Evolutionary conservation across 768 basidiomycete genomes (phyloP), one percentile per base, ranked within the genome.

Genomic region (Leccinum uliginosum): DNA sequence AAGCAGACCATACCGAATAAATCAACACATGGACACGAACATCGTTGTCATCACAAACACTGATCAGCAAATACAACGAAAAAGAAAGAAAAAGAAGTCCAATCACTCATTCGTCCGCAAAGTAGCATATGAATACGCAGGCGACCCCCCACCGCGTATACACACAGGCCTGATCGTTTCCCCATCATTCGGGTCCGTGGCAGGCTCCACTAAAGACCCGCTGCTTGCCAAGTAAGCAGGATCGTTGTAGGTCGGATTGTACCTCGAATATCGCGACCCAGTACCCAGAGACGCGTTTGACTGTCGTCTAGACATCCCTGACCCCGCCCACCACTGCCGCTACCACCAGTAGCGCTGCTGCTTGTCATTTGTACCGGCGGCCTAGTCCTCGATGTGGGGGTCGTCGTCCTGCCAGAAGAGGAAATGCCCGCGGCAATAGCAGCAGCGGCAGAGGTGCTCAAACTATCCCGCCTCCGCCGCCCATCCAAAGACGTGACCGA

Each of bases 241-340:
- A 34, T 67, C 69, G 7, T 71, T 61, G 57, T 73, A 72, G 38
- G 14, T 50, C 2, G 69, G 65, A 19, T 73, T 45, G 35, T 61
- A 66, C 10, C 64, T 59, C 6, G 59, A 53, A 26, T 58, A 57
- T 17, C 62, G 62, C 17, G 59, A 60, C 7, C 51, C 59, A 14
- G 67, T 63, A 19, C 57, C 56, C 48, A 63, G 24, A 10, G 69
- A 71, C n/a, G 59, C 56, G 14, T 24, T 72, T n/a, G 68, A 72
- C 26, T 59, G 66, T 21, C 56, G 55, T 44, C 62, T 67, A 12
- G 60, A 55, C 23, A 56, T 51, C 9, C 54, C 56, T n/a, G 59
- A 17, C 56, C 56, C 26, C 52, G 62, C 24, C 14, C 30, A 14
- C 49, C 14, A 21, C 6, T 35, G 6, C 58, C 54, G 21, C 59